A percentile compares a stretch with the other conserved stretches of the same genome.
These are phyloP conservation scores for Chrysanthemum seticuspe DNA, from an alignment of 129 eudicot genomes.

Conservation along the genomic window DNA sequence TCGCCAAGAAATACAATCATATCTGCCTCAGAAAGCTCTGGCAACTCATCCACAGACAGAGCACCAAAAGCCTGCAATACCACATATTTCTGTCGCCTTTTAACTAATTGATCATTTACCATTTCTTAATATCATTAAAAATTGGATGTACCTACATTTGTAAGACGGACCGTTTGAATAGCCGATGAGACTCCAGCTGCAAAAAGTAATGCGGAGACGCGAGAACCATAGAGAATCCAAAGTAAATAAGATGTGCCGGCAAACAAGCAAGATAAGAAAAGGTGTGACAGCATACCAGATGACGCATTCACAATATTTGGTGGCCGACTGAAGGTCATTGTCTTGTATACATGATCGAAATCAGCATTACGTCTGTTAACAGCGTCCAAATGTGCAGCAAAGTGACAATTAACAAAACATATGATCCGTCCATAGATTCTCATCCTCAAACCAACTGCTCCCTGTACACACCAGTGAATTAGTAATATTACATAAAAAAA, in stretches of 20 bases:
- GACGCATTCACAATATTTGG: conserved; percentile 53
- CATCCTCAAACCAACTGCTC: too few relatives aligned
- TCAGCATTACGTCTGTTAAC: conserved; percentile 90
- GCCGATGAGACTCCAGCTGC: too few relatives aligned
- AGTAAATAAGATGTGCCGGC: too few relatives aligned
- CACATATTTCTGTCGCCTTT: neutral
- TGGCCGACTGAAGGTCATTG: conserved; percentile 78
- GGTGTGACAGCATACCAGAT: conserved; percentile 66
- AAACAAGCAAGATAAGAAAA: conserved; percentile 41
- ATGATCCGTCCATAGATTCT: conserved; percentile 30
- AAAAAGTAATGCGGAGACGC: too few relatives aligned
- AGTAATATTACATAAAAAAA: too few relatives aligned
- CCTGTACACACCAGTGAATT: too few relatives aligned
- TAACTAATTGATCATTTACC: neutral
- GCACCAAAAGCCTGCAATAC: conserved; percentile 50
- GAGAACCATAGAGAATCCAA: too few relatives aligned
- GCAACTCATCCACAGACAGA: conserved; percentile 41
- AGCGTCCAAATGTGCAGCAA: conserved; percentile 94
- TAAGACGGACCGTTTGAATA: conserved; percentile 37
- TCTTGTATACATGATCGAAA: conserved; percentile 89
- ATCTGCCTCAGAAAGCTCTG: too few relatives aligned
- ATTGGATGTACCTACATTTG: conserved; percentile 60
- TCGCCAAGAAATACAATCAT: too few relatives aligned
- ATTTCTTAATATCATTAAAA: neutral
- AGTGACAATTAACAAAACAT: conserved; percentile 96